Evolutionary conservation across 2,329 filamentous ascomycete genomes (phyloP), one percentile per base, ranked within the genome.

Genomic region (Aspergillus terreus): DNA sequence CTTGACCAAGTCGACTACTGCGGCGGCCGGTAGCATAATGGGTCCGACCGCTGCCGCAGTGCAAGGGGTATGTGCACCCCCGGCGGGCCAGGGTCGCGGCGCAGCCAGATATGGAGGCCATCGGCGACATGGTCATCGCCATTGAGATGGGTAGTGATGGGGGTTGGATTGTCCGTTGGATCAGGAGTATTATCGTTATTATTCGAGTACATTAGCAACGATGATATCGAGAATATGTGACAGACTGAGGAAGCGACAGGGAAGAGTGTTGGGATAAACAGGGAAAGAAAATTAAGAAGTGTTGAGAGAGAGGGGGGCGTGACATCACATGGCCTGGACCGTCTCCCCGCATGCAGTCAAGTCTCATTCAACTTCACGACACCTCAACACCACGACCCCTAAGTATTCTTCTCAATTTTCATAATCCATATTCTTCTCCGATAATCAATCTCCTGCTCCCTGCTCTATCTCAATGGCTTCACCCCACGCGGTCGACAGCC

Each of bases 401-500:
- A 6, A 23, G 23, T 6, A 30, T 30, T 38, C 35, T 38, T 12
- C n/a, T 38, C 15, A 6, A n/a, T 17, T 38, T 38, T 38, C 35
- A 17, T 10, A n/a, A 6, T 38, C 7, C 35, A 38, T 11, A 30
- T 30, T 10, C 27, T 30, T 30, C 27, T 30, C 27, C 7, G 27
- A 30, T 30, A 30, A 30, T 30, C 27, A 15, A 25, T 27, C 27
- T 30, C 17, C 17, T 15, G 32, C 17, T 27, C 36, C 42, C 30
- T 42, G 27, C 41, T 43, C 43, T 17, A 12, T 44, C 46, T 46
- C 43, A 41, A 64, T 65, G 60, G 53, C 61, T 51, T 58, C 63
- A 21, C 54, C 52, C 40, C 40, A 48, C 53, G 42, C 45, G 42
- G 41, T 17, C 15, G 46, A 48, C 21, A 45, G 50, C 38, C 36